Conservation (phyloP, 495 filamentous ascomycete species). For the Penicillium canescens region DNA sequence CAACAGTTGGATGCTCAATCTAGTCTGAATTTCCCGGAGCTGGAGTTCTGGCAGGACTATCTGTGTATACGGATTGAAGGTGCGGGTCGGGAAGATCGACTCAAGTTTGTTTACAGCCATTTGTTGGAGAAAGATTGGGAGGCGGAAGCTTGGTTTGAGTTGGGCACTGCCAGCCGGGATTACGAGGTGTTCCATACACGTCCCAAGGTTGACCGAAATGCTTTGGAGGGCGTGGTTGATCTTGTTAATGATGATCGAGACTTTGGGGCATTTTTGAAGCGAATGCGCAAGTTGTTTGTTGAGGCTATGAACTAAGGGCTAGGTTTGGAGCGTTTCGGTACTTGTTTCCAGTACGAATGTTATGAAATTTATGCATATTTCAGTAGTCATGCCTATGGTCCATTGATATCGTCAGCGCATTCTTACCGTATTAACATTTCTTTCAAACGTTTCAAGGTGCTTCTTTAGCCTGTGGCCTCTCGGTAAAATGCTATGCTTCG, state of each 20-base stretch:
- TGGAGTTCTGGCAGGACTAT: slow-evolving; percentile 93
- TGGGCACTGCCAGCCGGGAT: slow-evolving; percentile 76
- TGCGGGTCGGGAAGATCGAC: slow-evolving; percentile 74
- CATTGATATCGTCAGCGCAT: slow-evolving; percentile 16
- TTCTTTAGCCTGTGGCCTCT: slow-evolving; percentile 78
- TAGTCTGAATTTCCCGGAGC: slow-evolving; percentile 83
- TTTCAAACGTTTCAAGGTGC: neutral
- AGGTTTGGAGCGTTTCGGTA: slow-evolving; percentile 2
- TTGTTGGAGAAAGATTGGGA: slow-evolving; percentile 81
- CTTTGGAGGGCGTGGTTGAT: slow-evolving; percentile 72
- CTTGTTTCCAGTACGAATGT: slow-evolving; percentile 15
- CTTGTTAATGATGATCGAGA: slow-evolving; percentile 77
- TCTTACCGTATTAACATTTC: slow-evolving; percentile 8
- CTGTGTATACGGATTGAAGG: slow-evolving; percentile 89
- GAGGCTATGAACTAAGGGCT: slow-evolving; percentile 50
- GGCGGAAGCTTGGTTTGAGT: slow-evolving; percentile 89
- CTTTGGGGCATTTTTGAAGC: slow-evolving; percentile 78
- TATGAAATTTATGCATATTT: slow-evolving; percentile 19
- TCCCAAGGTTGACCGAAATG: slow-evolving; percentile 76
- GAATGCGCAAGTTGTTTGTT: slow-evolving; percentile 86
- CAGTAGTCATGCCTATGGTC: slow-evolving; percentile 5
- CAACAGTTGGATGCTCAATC: slow-evolving; percentile 75
- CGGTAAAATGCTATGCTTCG: slow-evolving; percentile 83
- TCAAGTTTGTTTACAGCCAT: slow-evolving; percentile 92
- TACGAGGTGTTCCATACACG: slow-evolving; percentile 77